These are phyloP conservation scores for Mortierella sp. DNA, from an alignment of 371 early-diverging fungal species.

Conservation along the genomic window DNA sequence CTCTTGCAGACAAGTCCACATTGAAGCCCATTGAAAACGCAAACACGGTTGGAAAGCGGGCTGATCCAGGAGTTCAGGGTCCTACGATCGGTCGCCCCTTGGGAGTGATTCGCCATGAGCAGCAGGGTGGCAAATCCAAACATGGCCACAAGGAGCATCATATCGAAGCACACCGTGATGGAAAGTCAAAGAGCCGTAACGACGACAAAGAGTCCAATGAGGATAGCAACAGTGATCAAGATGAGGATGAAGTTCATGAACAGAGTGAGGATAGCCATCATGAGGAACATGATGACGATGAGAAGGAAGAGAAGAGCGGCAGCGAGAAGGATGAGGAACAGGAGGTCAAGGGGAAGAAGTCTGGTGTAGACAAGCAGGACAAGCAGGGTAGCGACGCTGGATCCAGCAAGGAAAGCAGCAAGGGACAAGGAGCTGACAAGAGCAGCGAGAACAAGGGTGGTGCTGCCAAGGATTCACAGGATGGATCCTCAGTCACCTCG, in stretches of 20 bases:
- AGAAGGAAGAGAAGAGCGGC: conserved; percentile 12
- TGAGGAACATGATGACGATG: conserved; percentile 2
- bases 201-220: neutral
- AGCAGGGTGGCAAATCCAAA: neutral
- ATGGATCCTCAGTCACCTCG: neutral
- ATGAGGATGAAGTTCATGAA: neutral
- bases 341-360: neutral
- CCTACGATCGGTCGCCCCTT: neutral
- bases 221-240: neutral
- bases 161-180: neutral
- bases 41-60: conserved; percentile 1
- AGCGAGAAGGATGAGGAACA: neutral
- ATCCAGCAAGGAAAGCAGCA: conserved; percentile 3
- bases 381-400: neutral
- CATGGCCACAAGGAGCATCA: neutral
- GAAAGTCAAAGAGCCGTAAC: neutral
- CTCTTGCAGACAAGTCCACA: conserved; percentile 9
- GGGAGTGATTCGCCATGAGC: neutral
- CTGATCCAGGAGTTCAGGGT: neutral
- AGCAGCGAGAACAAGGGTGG: neutral
- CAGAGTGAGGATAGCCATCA: neutral
- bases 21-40: neutral
- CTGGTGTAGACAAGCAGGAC: neutral
- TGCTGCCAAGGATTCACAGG: neutral
- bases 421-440: conserved; percentile 1